Percentiles rank a stretch among this genome's conserved stretches.
Evolutionary conservation across 768 basidiomycete species (phyloP).

Genomic region (Suillus weaverae): DNA sequence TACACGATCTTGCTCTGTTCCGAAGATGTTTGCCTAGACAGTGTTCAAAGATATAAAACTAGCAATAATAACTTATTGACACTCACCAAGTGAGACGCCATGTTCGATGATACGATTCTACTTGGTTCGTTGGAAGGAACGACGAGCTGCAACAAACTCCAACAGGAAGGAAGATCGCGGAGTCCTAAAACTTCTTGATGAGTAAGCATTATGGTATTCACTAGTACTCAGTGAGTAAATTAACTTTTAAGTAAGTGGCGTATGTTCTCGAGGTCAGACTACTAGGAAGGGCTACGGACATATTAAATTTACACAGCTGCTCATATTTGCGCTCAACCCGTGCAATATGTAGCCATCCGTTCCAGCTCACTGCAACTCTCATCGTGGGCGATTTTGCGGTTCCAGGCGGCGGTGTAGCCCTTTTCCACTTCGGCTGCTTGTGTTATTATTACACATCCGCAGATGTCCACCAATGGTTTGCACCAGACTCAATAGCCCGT

Average conservation of each 20-base stretch:
- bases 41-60: constrained; percentile 6
- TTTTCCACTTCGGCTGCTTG: not conserved
- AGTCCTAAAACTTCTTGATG: constrained; percentile 16
- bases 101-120: constrained; percentile 19
- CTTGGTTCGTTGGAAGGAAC: not conserved
- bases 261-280: not conserved
- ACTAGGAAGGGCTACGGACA: not conserved
- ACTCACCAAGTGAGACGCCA: constrained; percentile 80
- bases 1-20: constrained; percentile 92
- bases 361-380: not conserved
- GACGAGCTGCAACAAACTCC: constrained; percentile 2
- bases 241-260: not conserved
- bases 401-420: not conserved
- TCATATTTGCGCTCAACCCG: not conserved
- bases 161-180: constrained; percentile 18
- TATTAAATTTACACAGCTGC: not conserved
- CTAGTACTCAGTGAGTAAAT: not conserved
- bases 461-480: not conserved
- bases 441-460: not conserved
- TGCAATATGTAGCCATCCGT: not conserved
- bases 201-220: constrained; percentile 1
- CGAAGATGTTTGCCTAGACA: constrained; percentile 87
- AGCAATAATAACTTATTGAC: not conserved
- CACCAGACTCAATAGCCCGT: not conserved
- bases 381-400: not conserved